These are phyloP conservation scores for Luzula sylvatica DNA, from an alignment of 176 grass and related monocot genomes.

Conservation along the genomic window DNA sequence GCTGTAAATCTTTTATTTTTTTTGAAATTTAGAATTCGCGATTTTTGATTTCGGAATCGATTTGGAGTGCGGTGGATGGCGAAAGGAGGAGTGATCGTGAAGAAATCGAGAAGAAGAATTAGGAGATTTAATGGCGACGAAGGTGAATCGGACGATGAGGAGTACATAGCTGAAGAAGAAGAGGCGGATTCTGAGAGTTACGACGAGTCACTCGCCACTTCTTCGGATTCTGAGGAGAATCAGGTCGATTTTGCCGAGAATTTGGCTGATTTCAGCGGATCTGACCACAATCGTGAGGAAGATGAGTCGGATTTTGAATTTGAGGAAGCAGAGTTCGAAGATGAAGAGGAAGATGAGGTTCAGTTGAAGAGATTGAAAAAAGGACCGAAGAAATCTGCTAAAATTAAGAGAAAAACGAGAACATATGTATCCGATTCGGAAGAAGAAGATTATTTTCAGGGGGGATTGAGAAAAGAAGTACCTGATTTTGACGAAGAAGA, in stretches of 20 bases:
- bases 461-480: too few species aligned
- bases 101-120: constrained; percentile 13
- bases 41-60: constrained; percentile 27
- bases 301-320: constrained; percentile 49
- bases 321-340: constrained; percentile 45
- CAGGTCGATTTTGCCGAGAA: constrained; percentile 11
- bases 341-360: constrained; percentile 33
- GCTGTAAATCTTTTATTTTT: constrained; percentile 2
- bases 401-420: constrained; percentile 2
- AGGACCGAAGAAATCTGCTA: constrained; percentile 6
- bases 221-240: constrained; percentile 14
- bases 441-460: constrained; percentile 12
- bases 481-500: too few species aligned
- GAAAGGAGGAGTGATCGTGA: constrained; percentile 28
- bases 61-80: constrained; percentile 40
- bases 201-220: constrained; percentile 24
- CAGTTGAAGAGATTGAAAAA: constrained; percentile 12
- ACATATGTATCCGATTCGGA: constrained; percentile 18
- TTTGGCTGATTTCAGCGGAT: constrained; percentile 18
- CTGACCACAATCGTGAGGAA: constrained; percentile 16
- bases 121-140: constrained; percentile 19
- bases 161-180: constrained; percentile 36
- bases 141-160: constrained; percentile 37
- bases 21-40: neutral
- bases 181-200: constrained; percentile 36